Evolutionary conservation across 176 grass and related monocot species (phyloP).

Genomic region (Guadua angustifolia): DNA sequence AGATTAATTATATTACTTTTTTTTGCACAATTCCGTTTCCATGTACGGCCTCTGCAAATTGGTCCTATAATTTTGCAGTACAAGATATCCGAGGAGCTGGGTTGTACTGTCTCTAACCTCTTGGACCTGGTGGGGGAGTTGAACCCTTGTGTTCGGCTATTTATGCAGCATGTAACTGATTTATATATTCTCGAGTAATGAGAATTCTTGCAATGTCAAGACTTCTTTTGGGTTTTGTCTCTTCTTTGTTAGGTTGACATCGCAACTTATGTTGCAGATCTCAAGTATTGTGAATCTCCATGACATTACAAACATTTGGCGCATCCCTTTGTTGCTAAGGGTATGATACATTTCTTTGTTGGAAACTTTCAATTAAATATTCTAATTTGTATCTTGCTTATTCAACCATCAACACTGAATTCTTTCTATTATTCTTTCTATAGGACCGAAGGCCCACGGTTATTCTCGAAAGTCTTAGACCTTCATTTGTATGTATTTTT

Average conservation of each 20-base stretch:
- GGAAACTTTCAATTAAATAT: conserved; percentile 8
- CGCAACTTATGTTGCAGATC: conserved; percentile 59
- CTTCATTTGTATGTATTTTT: conserved; percentile 68
- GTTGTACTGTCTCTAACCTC: too few species aligned
- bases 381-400: conserved; percentile 34
- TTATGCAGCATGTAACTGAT: too few species aligned
- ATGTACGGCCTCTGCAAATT: too few species aligned
- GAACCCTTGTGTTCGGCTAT: too few species aligned
- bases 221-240: conserved; percentile 33
- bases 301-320: conserved; percentile 98
- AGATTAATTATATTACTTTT: too few species aligned
- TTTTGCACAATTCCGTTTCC: too few species aligned
- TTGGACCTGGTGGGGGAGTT: too few species aligned
- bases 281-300: conserved; percentile 78
- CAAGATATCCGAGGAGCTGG: too few species aligned
- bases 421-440: conserved; percentile 36
- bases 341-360: conserved; percentile 54
- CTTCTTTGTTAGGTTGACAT: conserved; percentile 21
- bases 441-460: conserved; percentile 97
- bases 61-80: too few species aligned
- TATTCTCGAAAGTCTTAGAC: conserved; percentile 85
- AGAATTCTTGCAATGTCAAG: conserved; percentile 31
- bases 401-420: conserved; percentile 43
- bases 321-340: conserved; percentile 90
- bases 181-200: too few species aligned